Conservation (phyloP, 1,139 yeast species). For the Suhomyces choctaworum region DNA sequence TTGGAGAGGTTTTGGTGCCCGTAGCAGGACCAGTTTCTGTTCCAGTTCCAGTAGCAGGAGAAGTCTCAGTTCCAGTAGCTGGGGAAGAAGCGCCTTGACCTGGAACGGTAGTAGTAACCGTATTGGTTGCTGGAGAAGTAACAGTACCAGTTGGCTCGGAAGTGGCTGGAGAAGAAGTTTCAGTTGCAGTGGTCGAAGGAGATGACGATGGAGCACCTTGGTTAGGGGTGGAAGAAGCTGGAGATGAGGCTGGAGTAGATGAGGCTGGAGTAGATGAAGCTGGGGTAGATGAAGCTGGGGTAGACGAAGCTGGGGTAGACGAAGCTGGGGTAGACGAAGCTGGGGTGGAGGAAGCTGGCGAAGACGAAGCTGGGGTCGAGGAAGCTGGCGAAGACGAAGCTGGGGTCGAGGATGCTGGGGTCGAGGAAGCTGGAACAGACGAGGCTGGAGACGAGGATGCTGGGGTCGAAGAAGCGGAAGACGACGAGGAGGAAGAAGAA, state of each 20-base stretch:
- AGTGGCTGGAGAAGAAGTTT: neutral
- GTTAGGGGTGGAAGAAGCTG: neutral
- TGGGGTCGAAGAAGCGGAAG: neutral
- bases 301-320: neutral
- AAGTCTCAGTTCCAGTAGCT: neutral
- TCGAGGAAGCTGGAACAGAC: neutral
- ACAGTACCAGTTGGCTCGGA: neutral
- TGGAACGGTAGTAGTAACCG: neutral
- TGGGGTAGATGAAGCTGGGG: neutral
- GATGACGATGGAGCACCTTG: slow-evolving; percentile 1
- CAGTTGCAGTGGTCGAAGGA: slow-evolving; percentile 1
- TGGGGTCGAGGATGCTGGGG: slow-evolving; percentile 1
- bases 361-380: neutral
- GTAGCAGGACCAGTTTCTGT: slow-evolving; percentile 2
- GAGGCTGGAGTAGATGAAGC: neutral
- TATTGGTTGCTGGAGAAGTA: neutral
- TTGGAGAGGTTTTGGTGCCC: slow-evolving; percentile 1
- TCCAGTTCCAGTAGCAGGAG: slow-evolving; percentile 7
- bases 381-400: slow-evolving; percentile 1
- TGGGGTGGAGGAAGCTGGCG: neutral
- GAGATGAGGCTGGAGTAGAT: neutral
- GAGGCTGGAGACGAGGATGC: neutral
- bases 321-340: slow-evolving; percentile 7
- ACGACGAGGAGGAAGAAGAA: slow-evolving; percentile 1
- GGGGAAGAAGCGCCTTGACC: neutral